Evolutionary conservation across 1,284 basidiomycete genomes (phyloP), one percentile per base, ranked within the genome.

Genomic region (Mixia osmundae): DNA sequence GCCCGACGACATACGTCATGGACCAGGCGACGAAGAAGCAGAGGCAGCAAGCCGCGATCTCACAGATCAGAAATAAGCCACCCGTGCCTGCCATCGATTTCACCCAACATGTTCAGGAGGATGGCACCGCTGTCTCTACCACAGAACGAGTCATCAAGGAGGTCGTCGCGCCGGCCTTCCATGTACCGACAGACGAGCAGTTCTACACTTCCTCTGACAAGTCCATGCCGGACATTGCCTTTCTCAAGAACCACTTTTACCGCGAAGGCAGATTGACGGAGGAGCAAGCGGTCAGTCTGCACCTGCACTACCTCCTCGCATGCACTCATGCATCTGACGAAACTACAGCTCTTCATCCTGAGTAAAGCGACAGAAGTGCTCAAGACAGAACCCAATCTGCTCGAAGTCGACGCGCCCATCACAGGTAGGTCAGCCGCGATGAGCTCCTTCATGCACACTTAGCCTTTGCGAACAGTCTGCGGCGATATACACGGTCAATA

Each of bases 241-340:
- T 89, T 59, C 66, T 97, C 45, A 97, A 97, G 66, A 95, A 95
- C 52, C 89, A 97, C 60, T 94, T 97, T 54, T 95, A 95, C 57
- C 72, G 42, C 30, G 42, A 47, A 38, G 37, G 46, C 25, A 44
- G 56, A 28, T 35, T 44, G 23, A 44, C 42, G 10, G 42, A 44
- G 18, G 42, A 44, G 26, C 42, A 44, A 35, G 42, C 41, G 28
- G 19, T 27, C 34, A 11, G 21, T 21, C 16, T 16, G 25, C 33
- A 25, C 25, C n/a, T 25, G 8, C 25, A 25, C 25, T 8, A 8
- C 25, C 25, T 8, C n/a, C 25, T n/a, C n/a, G 25, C 25, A 8
- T 25, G 25, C 25, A 8, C 8, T n/a, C 25, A 8, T 25, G 5
- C 14, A 7, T n/a, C n/a, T 32, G 19, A 18, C 20, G 4, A n/a